These are phyloP conservation scores for Fusarium sp. DNA, from an alignment of 2,329 filamentous ascomycete species.

Conservation along the genomic window DNA sequence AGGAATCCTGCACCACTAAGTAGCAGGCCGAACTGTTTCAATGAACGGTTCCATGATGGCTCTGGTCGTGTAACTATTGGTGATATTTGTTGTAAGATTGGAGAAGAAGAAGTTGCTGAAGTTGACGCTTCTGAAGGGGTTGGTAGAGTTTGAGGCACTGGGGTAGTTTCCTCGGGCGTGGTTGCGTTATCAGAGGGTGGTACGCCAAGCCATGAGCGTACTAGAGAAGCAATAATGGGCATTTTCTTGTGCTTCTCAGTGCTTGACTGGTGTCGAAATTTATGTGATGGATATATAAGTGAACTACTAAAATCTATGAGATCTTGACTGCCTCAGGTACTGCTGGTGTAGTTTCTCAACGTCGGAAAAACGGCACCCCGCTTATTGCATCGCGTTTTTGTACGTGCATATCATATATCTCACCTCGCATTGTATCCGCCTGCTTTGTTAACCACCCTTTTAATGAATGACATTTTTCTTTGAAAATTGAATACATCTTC, in stretches of 20 bases:
- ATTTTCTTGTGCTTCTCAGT: not conserved
- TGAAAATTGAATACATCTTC: not conserved
- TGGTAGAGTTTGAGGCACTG: slow-evolving; percentile 29
- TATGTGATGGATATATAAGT: slow-evolving; percentile 11
- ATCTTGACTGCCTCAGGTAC: not conserved
- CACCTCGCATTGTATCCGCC: too few relatives aligned
- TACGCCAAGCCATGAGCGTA: slow-evolving; percentile 35
- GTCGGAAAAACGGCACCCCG: slow-evolving; percentile 17
- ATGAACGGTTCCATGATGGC: slow-evolving; percentile 58
- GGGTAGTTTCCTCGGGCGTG: slow-evolving; percentile 20
- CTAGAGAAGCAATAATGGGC: slow-evolving; percentile 35
- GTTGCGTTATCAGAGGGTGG: slow-evolving; percentile 29
- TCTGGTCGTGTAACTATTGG: slow-evolving; percentile 9
- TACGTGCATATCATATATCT: slow-evolving; percentile 5
- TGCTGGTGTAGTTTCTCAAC: not conserved
- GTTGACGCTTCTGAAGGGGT: slow-evolving; percentile 2
- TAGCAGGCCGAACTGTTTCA: slow-evolving; percentile 77
- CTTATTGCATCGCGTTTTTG: slow-evolving; percentile 25
- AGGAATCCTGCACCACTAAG: slow-evolving; percentile 82
- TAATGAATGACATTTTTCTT: not conserved
- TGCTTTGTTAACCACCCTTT: too few relatives aligned
- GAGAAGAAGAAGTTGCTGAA: slow-evolving; percentile 1
- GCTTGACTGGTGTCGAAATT: not conserved
- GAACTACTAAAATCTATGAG: slow-evolving; percentile 11
- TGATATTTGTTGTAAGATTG: slow-evolving; percentile 3